Evolutionary conservation across 495 filamentous ascomycete species (phyloP).

Genomic region (Podospora pseudoanserina): DNA sequence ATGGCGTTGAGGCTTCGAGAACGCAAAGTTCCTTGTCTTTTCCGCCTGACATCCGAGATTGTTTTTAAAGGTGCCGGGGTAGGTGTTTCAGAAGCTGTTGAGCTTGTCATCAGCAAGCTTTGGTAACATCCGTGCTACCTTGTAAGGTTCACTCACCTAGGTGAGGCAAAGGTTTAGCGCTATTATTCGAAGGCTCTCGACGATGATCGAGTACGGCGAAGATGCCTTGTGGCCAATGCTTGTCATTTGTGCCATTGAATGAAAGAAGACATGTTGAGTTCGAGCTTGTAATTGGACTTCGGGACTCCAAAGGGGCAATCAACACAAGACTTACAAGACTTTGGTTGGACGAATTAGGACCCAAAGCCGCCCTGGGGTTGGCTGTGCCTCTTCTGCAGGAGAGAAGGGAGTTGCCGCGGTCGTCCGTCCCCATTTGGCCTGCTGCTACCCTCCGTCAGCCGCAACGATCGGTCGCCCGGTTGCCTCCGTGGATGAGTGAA

Average conservation of each 20-base stretch:
- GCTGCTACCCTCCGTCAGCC: not conserved
- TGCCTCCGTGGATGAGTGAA: not conserved
- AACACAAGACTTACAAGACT: slow-evolving; percentile 11
- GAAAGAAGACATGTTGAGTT: not conserved
- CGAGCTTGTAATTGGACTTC: not conserved
- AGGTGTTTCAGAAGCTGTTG: slow-evolving; percentile 3
- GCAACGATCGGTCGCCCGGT: not conserved
- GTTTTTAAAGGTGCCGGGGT: not conserved
- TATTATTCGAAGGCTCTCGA: not conserved
- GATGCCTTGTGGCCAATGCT: too few relatives aligned
- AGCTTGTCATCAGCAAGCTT: not conserved
- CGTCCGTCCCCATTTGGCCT: not conserved
- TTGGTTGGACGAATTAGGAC: slow-evolving; percentile 9
- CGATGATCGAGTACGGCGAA: not conserved
- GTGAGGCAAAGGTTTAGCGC: not conserved
- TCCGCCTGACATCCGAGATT: slow-evolving; percentile 1
- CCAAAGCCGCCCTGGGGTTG: slow-evolving; percentile 2
- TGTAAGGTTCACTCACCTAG: not conserved
- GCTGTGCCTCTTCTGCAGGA: slow-evolving; percentile 7
- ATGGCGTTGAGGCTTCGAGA: not conserved
- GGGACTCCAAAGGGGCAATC: slow-evolving; percentile 5
- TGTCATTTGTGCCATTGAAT: too few relatives aligned
- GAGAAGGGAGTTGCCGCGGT: slow-evolving; percentile 7
- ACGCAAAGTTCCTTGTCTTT: not conserved
- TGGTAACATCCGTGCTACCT: not conserved